Base-by-base conservation (phyloP, 306 rosid genomes). In the Canavalia ensiformis region DNA sequence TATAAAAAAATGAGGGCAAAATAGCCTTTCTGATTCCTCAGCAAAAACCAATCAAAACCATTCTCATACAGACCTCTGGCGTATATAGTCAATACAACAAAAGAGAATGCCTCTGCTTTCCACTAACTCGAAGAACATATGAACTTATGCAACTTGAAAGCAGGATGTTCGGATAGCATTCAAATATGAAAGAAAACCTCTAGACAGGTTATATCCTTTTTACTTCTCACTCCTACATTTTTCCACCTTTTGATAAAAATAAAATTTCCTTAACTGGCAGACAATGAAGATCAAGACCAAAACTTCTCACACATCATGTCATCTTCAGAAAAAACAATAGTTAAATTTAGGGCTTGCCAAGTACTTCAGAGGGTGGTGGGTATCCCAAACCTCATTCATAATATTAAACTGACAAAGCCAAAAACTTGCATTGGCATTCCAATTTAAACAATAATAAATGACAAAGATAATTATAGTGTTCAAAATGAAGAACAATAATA, bases 351-450 rank as follows among this genome's bases (percentile, higher is more conserved):
- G 25, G 25, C 25, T 30, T 59, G n/a, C 7, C 1, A 4, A 59
- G 18, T 59, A 59, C 66, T 30, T 59, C 3, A 0, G 64, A 30
- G 18, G 41, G 42, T 57, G 41, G 41, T 30, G n/a, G 66, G 31
- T 31, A 59, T 30, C 18, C 18, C 39, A 59, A 59, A 59, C 41
- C 18, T 59, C 44, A 60, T 7, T 39, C 11, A 11, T 45, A 34
- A 55, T 10, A 69, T 51, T 49, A 54, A 11, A 68, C 8, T 83
- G 41, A 52, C 44, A 70, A 30, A 54, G 62, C 50, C 72, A 58
- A 50, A 12, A 68, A 58, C 39, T 44, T 2, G 29, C 35, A 42
- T 18, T 9, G 63, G 55, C 51, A 65, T 65, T 74, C 34, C 46
- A 54, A 54, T 33, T 45, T 34, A 9, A 29, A 4, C 18, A 34